Evolutionary conservation across 768 basidiomycete genomes (phyloP), one percentile per base, ranked within the genome.

Genomic region (Rhodotorula babjevae): DNA sequence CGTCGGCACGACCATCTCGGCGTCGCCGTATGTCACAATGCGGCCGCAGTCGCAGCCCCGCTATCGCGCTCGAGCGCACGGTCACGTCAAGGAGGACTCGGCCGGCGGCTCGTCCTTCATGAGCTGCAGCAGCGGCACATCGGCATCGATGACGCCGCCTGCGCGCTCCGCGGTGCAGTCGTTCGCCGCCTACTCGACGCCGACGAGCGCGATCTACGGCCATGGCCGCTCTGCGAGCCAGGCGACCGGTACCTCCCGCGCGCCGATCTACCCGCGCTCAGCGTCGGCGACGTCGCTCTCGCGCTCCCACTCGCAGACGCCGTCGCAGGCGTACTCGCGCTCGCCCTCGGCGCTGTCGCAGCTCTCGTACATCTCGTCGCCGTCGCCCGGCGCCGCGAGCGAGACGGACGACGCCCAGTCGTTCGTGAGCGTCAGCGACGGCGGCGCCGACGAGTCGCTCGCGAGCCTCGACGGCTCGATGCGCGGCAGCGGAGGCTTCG

Each of bases 11-110:
- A 36, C 36, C 5, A 36, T 36, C 36, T n/a, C 53, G 19, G n/a
- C n/a, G 19, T 56, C 67, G 23, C 25, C 25, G 5, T 73, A 69
- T 61, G 67, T 65, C 36, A 72, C 71, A 4, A 60, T 52, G 18
- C 71, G 71, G 2, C 56, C 70, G 1, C 27, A 31, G 6, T 2
- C 2, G 18, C 71, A 63, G 21, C 65, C 65, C 3, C 63, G 69
- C 23, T 50, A 47, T 14, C 60, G 58, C 4, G 44, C 64, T 14
- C 16, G 11, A 8, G 4, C 16, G 53, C 53, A 56, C 23, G 49
- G 21, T 3, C 53, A 29, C 53, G 7, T 29, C n/a, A 29, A 27
- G n/a, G 52, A 64, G 40, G 2, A 15, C n/a, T 64, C 63, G 23
- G 40, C 55, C 42, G 36, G 63, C 19, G 33, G 25, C 27, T 10